Conservation (phyloP, 208 protist species). For the Trypanosoma vivax region DNA sequence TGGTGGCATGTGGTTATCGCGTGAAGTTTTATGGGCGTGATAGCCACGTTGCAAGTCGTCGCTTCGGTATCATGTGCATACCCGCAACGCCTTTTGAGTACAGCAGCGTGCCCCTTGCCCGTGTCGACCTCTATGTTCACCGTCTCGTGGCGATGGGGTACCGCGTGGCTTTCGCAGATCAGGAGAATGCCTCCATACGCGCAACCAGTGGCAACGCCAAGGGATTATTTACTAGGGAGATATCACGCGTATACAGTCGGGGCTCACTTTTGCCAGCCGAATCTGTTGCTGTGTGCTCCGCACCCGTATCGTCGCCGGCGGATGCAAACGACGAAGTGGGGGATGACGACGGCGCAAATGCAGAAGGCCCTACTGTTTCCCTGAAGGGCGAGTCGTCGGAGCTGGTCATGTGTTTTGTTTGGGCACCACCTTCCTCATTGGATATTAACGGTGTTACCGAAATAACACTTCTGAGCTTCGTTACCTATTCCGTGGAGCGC, state of each 20-base stretch:
- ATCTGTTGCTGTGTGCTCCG: conserved; percentile 15
- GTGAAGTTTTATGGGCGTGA: conserved; percentile 82
- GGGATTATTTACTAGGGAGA: conserved; percentile 66
- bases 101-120: conserved; percentile 74
- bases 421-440: background rate
- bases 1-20: conserved; percentile 86
- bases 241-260: conserved; percentile 77
- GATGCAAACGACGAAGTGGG: background rate
- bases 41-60: conserved; percentile 74
- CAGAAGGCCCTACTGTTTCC: background rate
- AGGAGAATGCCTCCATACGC: conserved; percentile 81
- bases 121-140: conserved; percentile 73
- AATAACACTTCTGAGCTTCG: conserved; percentile 70
- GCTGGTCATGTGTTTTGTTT: conserved; percentile 64
- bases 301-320: background rate
- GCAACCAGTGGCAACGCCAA: conserved; percentile 46
- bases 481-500: conserved; percentile 18
- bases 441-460: conserved; percentile 10
- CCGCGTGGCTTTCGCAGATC: conserved; percentile 83
- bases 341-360: conserved; percentile 4
- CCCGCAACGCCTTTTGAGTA: conserved; percentile 72
- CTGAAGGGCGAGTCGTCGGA: conserved; percentile 37
- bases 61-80: conserved; percentile 84
- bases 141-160: conserved; percentile 87
- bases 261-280: conserved; percentile 76